A percentile compares a stretch with the other conserved stretches of the same genome.
These are phyloP conservation scores for Podospora comata DNA, from an alignment of 495 filamentous ascomycete genomes.

Conservation along the genomic window DNA sequence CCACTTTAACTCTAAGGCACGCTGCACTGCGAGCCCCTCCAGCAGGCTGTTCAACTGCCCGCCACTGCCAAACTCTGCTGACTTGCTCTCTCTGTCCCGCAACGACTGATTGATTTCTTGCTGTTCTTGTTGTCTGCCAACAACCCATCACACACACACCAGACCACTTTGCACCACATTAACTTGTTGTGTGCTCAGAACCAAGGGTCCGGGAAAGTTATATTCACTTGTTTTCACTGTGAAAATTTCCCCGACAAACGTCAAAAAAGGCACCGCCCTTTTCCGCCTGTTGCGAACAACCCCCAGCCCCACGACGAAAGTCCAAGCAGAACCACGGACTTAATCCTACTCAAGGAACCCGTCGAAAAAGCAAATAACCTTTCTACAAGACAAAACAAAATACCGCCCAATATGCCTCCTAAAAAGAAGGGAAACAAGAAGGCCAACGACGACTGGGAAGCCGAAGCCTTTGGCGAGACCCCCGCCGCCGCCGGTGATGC, in stretches of 20 bases:
- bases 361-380: too few relatives aligned
- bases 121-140: neutral
- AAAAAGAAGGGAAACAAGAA: conserved; percentile 96
- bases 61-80: neutral
- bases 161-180: neutral
- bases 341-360: too few relatives aligned
- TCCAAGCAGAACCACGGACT: too few relatives aligned
- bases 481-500: conserved; percentile 36
- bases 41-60: neutral
- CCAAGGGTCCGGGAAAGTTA: neutral
- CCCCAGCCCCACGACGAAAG: too few relatives aligned
- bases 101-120: too few relatives aligned
- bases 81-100: neutral
- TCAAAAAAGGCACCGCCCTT: neutral
- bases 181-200: neutral
- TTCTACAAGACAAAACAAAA: neutral
- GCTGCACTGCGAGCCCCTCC: neutral
- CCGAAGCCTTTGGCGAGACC: conserved; percentile 78
- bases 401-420: conserved; percentile 63
- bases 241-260: neutral
- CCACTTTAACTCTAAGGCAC: neutral
- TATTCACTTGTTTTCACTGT: neutral
- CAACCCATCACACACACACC: too few relatives aligned
- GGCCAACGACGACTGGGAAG: conserved; percentile 91
- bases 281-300: too few relatives aligned